Conservation (phyloP, 1,139 yeast genomes). For the Geotrichum histeridarum region DNA sequence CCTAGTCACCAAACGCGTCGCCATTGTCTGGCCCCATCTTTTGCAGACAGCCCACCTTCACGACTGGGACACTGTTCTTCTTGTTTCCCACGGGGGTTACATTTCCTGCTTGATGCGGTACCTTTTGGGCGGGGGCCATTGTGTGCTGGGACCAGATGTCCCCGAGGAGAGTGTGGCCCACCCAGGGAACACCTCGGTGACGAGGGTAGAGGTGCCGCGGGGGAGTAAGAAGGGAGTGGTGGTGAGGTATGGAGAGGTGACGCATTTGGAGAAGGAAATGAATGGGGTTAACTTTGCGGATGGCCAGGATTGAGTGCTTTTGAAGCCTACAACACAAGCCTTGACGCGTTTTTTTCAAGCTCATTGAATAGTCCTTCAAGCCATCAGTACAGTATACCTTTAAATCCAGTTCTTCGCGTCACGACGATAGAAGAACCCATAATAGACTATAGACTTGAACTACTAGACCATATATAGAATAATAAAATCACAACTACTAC, state of each 20-base stretch:
- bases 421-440: too few relatives aligned
- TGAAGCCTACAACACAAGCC: too few relatives aligned
- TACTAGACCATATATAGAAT: too few relatives aligned
- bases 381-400: too few relatives aligned
- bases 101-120: slow-evolving; percentile 35
- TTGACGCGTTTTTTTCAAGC: too few relatives aligned
- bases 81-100: slow-evolving; percentile 87
- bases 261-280: slow-evolving; percentile 2
- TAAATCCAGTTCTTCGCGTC: too few relatives aligned
- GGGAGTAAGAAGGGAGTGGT: background rate
- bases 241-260: background rate
- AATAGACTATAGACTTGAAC: too few relatives aligned
- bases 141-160: background rate
- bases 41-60: slow-evolving; percentile 40
- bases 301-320: too few relatives aligned
- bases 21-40: slow-evolving; percentile 45
- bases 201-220: slow-evolving; percentile 5
- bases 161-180: slow-evolving; percentile 5
- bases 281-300: background rate
- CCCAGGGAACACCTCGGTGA: slow-evolving; percentile 14
- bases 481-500: too few relatives aligned
- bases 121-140: slow-evolving; percentile 5
- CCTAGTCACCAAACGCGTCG: slow-evolving; percentile 49
- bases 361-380: background rate
- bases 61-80: slow-evolving; percentile 47